These are phyloP conservation scores for Paxillus rubicundulus DNA, from an alignment of 768 basidiomycete genomes.

Conservation along the genomic window DNA sequence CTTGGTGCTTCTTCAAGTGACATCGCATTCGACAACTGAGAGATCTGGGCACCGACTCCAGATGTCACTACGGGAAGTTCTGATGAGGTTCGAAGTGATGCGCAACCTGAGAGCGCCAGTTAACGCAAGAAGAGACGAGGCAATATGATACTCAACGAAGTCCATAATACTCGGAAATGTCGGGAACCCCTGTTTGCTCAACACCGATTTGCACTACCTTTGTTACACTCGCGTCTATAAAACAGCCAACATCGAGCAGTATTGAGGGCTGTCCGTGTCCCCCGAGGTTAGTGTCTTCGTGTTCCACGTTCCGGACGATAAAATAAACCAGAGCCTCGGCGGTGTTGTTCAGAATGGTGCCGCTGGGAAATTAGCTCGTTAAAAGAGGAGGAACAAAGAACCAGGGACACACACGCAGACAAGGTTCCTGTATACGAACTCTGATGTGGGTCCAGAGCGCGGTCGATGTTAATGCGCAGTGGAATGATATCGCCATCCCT, in stretches of 20 bases:
- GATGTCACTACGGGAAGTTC: slow-evolving; percentile 1
- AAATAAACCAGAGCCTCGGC: slow-evolving; percentile 66
- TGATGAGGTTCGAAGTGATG: neutral
- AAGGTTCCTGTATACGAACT: slow-evolving; percentile 4
- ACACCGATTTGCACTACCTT: slow-evolving; percentile 78
- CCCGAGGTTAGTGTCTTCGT: slow-evolving; percentile 46
- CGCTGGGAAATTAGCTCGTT: slow-evolving; percentile 6
- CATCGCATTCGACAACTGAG: slow-evolving; percentile 58
- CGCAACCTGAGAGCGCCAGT: slow-evolving; percentile 22
- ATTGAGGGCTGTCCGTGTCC: slow-evolving; percentile 49
- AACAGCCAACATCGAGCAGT: slow-evolving; percentile 77
- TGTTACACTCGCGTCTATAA: slow-evolving; percentile 72
- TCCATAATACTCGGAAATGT: slow-evolving; percentile 46
- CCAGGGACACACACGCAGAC: neutral
- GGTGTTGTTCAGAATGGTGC: neutral
- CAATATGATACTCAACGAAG: slow-evolving; percentile 42
- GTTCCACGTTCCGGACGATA: slow-evolving; percentile 72
- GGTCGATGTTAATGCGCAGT: slow-evolving; percentile 58
- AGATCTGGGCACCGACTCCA: slow-evolving; percentile 46
- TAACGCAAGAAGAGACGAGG: neutral
- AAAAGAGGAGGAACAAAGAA: neutral
- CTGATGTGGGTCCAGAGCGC: slow-evolving; percentile 20
- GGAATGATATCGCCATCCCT: slow-evolving; percentile 75
- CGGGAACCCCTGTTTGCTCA: slow-evolving; percentile 63
- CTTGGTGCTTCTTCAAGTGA: slow-evolving; percentile 53